Evolutionary conservation across 495 filamentous ascomycete genomes (phyloP), one percentile per base, ranked within the genome.

Genomic region (Acidomyces sp.): DNA sequence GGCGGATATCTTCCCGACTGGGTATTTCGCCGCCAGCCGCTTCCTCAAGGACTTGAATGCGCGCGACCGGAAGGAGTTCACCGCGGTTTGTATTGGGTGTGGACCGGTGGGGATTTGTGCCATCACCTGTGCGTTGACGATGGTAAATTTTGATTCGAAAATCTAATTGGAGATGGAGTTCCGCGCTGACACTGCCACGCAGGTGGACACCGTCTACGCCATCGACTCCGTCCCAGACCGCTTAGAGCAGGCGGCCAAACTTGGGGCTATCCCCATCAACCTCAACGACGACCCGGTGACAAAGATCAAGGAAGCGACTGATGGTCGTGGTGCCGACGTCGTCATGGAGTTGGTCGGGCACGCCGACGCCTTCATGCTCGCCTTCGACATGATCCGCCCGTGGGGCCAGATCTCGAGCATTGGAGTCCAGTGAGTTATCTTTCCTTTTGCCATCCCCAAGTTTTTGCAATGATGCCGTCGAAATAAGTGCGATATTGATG

Each of bases 271-370:
- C 61, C 78, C 82, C 10, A 76, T 84, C 62, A 88, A 94, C 55
- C 90, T 86, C 60, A 56, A 72, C 55, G 74, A 61, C 3, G 72
- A 93, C 38, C 68, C 71, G 23, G 64, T 78, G 30, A 65, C 68
- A 54, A 69, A 54, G 42, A 77, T 95, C 17, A 67, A 70, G 54
- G 83, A 87, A 51, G 67, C 80, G 38, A 94, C 83, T 0, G 71
- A 79, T 6, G 85, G 85, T 0, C 66, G 90, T 21, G 90, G 90
- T 2, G 90, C 86, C 0, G 90, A 97, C 67, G 78, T 79, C 3
- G 79, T 93, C 7, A 76, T 96, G 52, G 90, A 97, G 61, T 82
- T 93, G 5, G 90, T 97, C 6, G 90, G 90, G 1, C 60, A 84
- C 50, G 86, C 78, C 37, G 75, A 80, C 39, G 90, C 90, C 13